Evolutionary conservation across 23 red algal genomes (phyloP), one percentile per base, ranked within the genome.

Genomic region (Gracilariopsis chorda): DNA sequence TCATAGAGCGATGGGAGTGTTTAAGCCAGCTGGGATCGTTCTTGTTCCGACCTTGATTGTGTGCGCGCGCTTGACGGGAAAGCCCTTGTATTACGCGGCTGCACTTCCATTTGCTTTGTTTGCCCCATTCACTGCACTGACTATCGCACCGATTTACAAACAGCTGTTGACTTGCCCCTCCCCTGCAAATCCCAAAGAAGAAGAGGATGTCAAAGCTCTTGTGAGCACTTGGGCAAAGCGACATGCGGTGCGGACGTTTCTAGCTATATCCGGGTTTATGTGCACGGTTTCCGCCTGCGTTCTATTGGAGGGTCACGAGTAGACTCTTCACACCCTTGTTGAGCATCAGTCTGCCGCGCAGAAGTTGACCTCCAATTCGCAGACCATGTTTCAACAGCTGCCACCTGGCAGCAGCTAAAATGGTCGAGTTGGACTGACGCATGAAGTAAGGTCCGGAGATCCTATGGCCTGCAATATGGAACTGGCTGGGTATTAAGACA

Each of bases 171-270:
- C 56, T 49, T 77, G 45, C 16, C 7, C n/a, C 3, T 13, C 30
- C 10, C 72, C 72, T 13, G 43, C 24, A 1, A 29, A 49, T 2
- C 12, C 43, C 10, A 51, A 47, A 25, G 80, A 67, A n/a, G 80
- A 67, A 45, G 80, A 85, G 6, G 72, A 78, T 7, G 78, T 83
- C 28, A 61, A 7, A 19, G 34, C 1, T 62, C 5, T 62, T 14
- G 45, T 83, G 58, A 44, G 20, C 27, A 23, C 40, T 0, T 83
- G 78, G 78, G 78, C 51, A 3, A 6, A 20, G 6, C 45, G 29
- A 62, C 78, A 83, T 83, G 78, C 78, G 37, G 78, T 83, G 1
- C 49, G 78, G 28, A 32, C 49, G 37, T 58, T 59, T 28, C 10
- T 83, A 2, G 57, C 36, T 1, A 3, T 45, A 5, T 62, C 36